Evolutionary conservation across 1,139 yeast species (phyloP), one percentile per base, ranked within the genome.

Genomic region (Lodderomyces oxycetoniae): DNA sequence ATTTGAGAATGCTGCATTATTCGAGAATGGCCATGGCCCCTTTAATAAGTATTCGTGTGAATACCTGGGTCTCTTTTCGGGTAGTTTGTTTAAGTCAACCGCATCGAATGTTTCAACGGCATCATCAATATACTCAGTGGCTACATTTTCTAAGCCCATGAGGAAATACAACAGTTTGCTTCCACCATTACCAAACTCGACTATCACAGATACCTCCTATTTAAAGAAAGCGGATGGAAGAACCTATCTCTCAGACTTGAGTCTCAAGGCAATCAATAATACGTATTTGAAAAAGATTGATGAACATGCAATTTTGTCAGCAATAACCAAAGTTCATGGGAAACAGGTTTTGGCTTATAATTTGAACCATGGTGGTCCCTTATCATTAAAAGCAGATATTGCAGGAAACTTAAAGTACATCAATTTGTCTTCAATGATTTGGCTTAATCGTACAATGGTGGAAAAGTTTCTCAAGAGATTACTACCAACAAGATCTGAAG

Each of bases 401-500:
- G 32, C 40, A 4, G 44, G 43, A 8, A 40, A 49, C 7, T 50
- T 75, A 37, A 46, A 48, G 31, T 51, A 53, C 15, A 42, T 77
- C 17, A 58, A 63, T 28, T 48, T 78, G 33, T 54, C 70, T 2
- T 67, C 74, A 2, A 59, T 76, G 50, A 64, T 74, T 30, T 77
- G 83, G 80, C 50, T 77, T 24, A 70, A 69, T 42, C 68, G 67
- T 38, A 52, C 47, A 11, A 48, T 61, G 30, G 58, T 75, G 12
- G 56, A 64, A 30, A 43, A 46, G 4, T 62, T 70, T 38, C 45
- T 66, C 30, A 33, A 41, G 3, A 45, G 47, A 11, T 39, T 55
- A 20, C 39, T 56, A 4, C 9, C 7, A 19, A 43, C 34, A 24
- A 32, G 39, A 21, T 34, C 41, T n/a, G 17, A 27, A 10, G 40